Evolutionary conservation across 129 eudicot genomes (phyloP), one percentile per base, ranked within the genome.

Genomic region (Saposhnikovia divaricata): DNA sequence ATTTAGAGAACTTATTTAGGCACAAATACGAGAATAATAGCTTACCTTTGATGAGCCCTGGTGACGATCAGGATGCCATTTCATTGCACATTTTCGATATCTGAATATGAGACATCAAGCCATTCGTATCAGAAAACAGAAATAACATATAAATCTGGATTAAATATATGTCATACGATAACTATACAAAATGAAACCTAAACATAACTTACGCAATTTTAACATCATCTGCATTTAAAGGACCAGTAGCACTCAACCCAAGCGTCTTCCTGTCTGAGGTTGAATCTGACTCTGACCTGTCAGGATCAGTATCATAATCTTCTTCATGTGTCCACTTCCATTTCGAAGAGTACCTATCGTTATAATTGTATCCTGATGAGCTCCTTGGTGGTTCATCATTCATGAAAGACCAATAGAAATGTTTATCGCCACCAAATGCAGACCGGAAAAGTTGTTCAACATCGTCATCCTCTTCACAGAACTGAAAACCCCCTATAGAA

Each of bases 61-160:
- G 78, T 91, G 98, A 70, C 98, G 98, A 82, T 93, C 98, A 25
- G 98, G 98, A 87, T 93, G 98, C 97, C 93, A 93, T 87, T 91
- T 93, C 73, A 93, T 81, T 0, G 98, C 97, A 79, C 96, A 91
- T 68, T 90, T 87, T 80, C 98, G 95, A 71, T 91, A 93, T 70
- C 97, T 93, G 90, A 42, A 90, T 83, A 75, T 42, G 59, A 46
- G 38, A 77, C n/a, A 47, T 72, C 28, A 75, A 61, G n/a, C 42
- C 25, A 25, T 75, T 43, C 31, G 61, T 46, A 7, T 46, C 40
- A 39, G 50, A 59, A 23, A 7, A 57, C 39, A 57, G 72, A 63
- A 39, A 61, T 43, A 78, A 73, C 8, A n/a, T n/a, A 9, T 4
- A n/a, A 43, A 25, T 44, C 23, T 48, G 27, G 66, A 51, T 31